Conservation (phyloP, 768 basidiomycete genomes). For the Boletus barrowsii region DNA sequence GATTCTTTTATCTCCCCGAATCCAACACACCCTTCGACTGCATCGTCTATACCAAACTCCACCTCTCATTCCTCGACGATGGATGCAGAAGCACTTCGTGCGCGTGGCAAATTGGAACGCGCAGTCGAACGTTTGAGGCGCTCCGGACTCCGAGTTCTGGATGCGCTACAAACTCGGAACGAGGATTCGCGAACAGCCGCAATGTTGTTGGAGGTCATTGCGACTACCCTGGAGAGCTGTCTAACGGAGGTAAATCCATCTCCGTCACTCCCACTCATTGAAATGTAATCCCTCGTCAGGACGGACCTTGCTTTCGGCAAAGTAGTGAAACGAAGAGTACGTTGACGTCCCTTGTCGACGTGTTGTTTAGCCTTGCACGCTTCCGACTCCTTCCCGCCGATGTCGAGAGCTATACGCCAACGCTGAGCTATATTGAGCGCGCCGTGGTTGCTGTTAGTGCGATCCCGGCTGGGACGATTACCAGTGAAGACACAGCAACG, state of each 20-base stretch:
- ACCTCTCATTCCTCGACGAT: not conserved
- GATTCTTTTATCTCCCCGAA: slow-evolving; percentile 1
- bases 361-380: slow-evolving; percentile 53
- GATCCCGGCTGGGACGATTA: slow-evolving; percentile 3
- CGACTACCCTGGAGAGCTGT: slow-evolving; percentile 29
- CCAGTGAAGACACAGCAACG: slow-evolving; percentile 39
- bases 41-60: not conserved
- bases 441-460: slow-evolving; percentile 33
- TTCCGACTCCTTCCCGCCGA: slow-evolving; percentile 38
- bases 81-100: slow-evolving; percentile 27
- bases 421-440: slow-evolving; percentile 47
- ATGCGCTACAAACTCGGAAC: slow-evolving; percentile 23
- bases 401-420: slow-evolving; percentile 42
- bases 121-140: slow-evolving; percentile 59
- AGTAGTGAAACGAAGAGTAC: slow-evolving; percentile 31
- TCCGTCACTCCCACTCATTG: not conserved
- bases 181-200: slow-evolving; percentile 10
- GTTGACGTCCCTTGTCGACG: slow-evolving; percentile 49
- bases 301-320: not conserved
- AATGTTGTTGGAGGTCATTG: slow-evolving; percentile 38
- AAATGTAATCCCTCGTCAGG: slow-evolving; percentile 2
- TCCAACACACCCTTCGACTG: not conserved
- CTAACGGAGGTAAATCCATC: slow-evolving; percentile 30
- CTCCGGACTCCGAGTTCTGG: slow-evolving; percentile 46
- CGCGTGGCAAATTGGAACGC: slow-evolving; percentile 53